A percentile compares a stretch with the other conserved stretches of the same genome.
Evolutionary conservation across 139 green algal species (phyloP).

Genomic region (Medakamo hakoo): DNA sequence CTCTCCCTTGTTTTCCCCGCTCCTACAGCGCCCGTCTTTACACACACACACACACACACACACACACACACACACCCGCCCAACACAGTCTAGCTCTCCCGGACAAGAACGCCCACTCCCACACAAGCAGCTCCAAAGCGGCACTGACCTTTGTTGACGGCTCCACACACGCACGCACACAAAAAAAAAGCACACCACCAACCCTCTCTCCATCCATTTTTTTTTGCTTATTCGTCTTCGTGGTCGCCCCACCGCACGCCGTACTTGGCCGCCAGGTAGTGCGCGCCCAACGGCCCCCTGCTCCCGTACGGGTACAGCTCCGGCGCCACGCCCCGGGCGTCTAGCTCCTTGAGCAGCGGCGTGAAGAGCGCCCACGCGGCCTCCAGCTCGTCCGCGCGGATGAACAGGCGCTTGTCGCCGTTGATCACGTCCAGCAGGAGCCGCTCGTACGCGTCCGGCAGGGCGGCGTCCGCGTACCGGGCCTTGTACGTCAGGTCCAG

Average conservation of each 20-base stretch:
- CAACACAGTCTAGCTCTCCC: not conserved
- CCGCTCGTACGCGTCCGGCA: slow-evolving; percentile 89
- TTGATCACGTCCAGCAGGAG: slow-evolving; percentile 97
- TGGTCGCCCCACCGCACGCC: slow-evolving; percentile 86
- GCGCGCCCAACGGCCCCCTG: slow-evolving; percentile 81
- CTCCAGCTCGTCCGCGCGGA: slow-evolving; percentile 90
- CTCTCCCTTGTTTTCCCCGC: too few species aligned
- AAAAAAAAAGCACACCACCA: slow-evolving; percentile 5
- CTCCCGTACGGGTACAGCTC: slow-evolving; percentile 97
- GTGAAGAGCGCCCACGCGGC: slow-evolving; percentile 92
- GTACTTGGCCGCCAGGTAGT: slow-evolving; percentile 96
- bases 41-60: too few species aligned
- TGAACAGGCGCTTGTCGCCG: slow-evolving; percentile 74
- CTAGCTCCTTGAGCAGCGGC: slow-evolving; percentile 65
- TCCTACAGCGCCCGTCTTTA: too few species aligned
- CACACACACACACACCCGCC: not conserved
- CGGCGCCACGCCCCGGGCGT: slow-evolving; percentile 44
- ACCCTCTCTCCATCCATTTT: slow-evolving; percentile 1
- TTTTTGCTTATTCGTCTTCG: slow-evolving; percentile 7
- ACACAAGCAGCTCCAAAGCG: too few species aligned
- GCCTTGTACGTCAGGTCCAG: slow-evolving; percentile 87
- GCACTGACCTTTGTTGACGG: too few species aligned
- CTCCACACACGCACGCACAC: not conserved
- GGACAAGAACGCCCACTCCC: not conserved
- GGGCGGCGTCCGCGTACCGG: slow-evolving; percentile 17